Evolutionary conservation across 805 yeast species (phyloP).

Genomic region (Ogataea ganodermae): DNA sequence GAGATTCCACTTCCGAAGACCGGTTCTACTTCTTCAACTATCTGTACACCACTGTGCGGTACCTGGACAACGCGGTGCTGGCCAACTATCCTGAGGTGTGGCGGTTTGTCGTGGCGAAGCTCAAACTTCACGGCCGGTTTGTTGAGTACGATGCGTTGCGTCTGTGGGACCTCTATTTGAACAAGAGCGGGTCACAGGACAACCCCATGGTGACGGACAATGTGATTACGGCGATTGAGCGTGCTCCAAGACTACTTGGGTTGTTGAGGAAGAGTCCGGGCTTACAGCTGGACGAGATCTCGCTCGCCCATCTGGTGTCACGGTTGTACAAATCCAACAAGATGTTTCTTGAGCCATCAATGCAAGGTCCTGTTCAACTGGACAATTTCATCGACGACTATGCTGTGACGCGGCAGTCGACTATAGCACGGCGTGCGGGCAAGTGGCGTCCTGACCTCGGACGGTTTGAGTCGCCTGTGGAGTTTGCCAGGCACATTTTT

Average conservation of each 20-base stretch:
- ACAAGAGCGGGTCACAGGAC: slow-evolving; percentile 7
- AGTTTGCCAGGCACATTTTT: slow-evolving; percentile 30
- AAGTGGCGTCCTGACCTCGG: slow-evolving; percentile 8
- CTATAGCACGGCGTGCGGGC: slow-evolving; percentile 9
- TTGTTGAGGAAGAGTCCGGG: slow-evolving; percentile 15
- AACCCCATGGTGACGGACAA: slow-evolving; percentile 28
- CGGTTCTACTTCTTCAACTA: slow-evolving; percentile 18
- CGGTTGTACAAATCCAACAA: slow-evolving; percentile 30
- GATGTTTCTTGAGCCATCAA: slow-evolving; percentile 8
- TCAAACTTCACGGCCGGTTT: slow-evolving; percentile 23
- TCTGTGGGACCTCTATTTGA: slow-evolving; percentile 24
- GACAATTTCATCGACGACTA: slow-evolving; percentile 21
- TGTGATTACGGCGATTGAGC: slow-evolving; percentile 22
- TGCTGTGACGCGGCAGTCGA: slow-evolving; percentile 5
- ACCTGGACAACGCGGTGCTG: slow-evolving; percentile 23
- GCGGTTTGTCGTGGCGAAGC: slow-evolving; percentile 31
- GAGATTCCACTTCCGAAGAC: slow-evolving; percentile 13
- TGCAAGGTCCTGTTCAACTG: slow-evolving; percentile 13
- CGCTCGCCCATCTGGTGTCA: slow-evolving; percentile 27
- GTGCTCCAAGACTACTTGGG: slow-evolving; percentile 13
- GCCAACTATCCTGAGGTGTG: slow-evolving; percentile 34
- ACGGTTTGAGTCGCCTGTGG: slow-evolving; percentile 18
- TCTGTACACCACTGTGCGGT: slow-evolving; percentile 19
- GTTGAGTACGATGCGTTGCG: slow-evolving; percentile 16
- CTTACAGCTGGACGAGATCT: slow-evolving; percentile 29